Percentiles rank a stretch among this genome's conserved stretches.
Conservation (phyloP, 2,329 filamentous ascomycete genomes). For the Raffaelea ambrosiae region DNA sequence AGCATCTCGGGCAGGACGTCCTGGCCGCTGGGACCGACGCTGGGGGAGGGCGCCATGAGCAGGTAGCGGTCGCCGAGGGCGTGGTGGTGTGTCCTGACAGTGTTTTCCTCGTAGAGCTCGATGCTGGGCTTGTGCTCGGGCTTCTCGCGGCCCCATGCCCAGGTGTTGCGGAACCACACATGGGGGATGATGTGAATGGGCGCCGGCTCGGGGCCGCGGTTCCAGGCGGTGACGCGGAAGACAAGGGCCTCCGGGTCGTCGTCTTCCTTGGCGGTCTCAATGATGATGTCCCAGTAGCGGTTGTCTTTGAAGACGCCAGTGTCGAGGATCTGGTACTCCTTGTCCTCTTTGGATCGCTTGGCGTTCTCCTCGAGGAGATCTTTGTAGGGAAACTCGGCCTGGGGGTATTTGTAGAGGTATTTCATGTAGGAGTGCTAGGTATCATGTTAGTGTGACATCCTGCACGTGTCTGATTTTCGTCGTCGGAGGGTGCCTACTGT, state of each 20-base stretch:
- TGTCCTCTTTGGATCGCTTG: constrained; percentile 63
- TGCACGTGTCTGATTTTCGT: no score
- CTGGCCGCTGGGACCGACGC: constrained; percentile 66
- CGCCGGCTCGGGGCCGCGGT: constrained; percentile 81
- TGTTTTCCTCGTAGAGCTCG: constrained; percentile 53
- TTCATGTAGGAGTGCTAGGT: constrained; percentile 99
- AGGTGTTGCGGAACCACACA: constrained; percentile 95
- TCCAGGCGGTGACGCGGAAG: constrained; percentile 94
- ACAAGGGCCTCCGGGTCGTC: constrained; percentile 85
- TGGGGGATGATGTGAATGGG: constrained; percentile 91
- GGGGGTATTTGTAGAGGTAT: constrained; percentile 94
- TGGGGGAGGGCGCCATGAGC: constrained; percentile 81
- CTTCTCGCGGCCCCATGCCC: constrained; percentile 82
- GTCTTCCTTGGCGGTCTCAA: constrained; percentile 91
- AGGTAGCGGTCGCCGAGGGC: constrained; percentile 77
- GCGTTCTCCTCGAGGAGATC: constrained; percentile 80
- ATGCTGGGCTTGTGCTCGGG: constrained; percentile 74
- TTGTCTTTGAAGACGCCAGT: constrained; percentile 83
- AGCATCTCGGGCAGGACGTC: constrained; percentile 80
- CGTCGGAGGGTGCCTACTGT: no score
- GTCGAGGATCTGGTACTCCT: constrained; percentile 87
- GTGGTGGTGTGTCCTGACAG: constrained; percentile 69
- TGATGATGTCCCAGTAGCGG: constrained; percentile 94
- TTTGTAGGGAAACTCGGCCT: constrained; percentile 85
- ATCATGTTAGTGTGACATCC: no score